These are phyloP conservation scores for Auricularia heimuer DNA, from an alignment of 768 basidiomycete genomes.

Conservation along the genomic window DNA sequence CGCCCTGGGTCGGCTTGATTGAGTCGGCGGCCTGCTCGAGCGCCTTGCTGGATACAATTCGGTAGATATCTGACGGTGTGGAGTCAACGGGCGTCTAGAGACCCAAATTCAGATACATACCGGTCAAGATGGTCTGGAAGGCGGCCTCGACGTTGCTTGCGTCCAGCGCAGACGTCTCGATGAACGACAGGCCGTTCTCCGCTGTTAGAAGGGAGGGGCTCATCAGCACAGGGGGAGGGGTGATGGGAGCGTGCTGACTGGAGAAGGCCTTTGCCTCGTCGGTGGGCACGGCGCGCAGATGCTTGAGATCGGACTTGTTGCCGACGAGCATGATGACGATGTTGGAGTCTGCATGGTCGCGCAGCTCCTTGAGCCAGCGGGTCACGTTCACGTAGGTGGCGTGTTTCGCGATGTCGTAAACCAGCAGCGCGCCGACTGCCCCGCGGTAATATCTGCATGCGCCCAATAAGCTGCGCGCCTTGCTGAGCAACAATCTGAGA, in stretches of 20 bases:
- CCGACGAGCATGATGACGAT: conserved; percentile 36
- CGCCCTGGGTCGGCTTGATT: conserved; percentile 69
- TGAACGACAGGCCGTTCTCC: conserved; percentile 31
- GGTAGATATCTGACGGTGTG: conserved; percentile 73
- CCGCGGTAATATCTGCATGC: conserved; percentile 34
- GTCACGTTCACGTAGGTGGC: conserved; percentile 40
- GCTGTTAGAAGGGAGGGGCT: conserved; percentile 12
- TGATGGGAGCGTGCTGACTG: conserved; percentile 20
- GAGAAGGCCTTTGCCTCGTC: conserved; percentile 39
- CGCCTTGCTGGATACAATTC: conserved; percentile 91
- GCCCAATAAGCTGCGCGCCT: not conserved
- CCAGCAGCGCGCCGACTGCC: conserved; percentile 26
- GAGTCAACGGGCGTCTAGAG: not conserved
- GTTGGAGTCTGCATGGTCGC: conserved; percentile 34
- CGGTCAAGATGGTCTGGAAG: conserved; percentile 40
- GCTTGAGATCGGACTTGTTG: conserved; percentile 42
- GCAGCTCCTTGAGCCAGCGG: conserved; percentile 41
- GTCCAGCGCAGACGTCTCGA: conserved; percentile 42
- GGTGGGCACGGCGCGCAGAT: conserved; percentile 36
- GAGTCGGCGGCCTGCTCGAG: conserved; percentile 76
- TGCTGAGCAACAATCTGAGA: not conserved
- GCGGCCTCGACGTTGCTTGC: conserved; percentile 39
- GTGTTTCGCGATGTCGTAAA: conserved; percentile 28
- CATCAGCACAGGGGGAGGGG: not conserved
- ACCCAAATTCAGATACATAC: conserved; percentile 18